A percentile compares a stretch with the other conserved stretches of the same genome.
Conservation (phyloP, 176 grass and related monocot species). For the Eleusine coracana region DNA sequence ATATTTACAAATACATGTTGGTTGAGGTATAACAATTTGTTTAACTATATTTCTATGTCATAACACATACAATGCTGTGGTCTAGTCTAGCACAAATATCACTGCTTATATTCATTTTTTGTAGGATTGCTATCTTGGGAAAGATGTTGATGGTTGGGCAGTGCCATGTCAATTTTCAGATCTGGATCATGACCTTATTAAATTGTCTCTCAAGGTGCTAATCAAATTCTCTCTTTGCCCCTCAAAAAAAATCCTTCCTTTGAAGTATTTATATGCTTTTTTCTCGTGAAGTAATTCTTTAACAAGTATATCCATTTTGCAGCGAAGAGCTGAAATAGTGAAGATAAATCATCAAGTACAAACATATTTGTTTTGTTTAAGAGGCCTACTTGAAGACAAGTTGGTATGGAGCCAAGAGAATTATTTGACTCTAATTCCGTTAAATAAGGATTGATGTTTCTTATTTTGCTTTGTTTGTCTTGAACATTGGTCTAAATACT, state of each 20-base stretch:
- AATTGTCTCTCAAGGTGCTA: constrained; percentile 33
- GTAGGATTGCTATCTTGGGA: not conserved
- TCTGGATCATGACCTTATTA: constrained; percentile 19
- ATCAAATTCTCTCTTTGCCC: not conserved
- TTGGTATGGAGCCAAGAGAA: not conserved
- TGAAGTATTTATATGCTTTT: not conserved
- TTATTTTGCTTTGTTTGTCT: not conserved
- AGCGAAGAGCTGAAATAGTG: constrained; percentile 24
- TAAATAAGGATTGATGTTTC: not conserved
- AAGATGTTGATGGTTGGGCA: constrained; percentile 11
- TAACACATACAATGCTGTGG: not conserved
- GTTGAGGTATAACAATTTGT: not conserved
- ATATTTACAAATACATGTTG: not conserved
- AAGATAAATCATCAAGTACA: not conserved
- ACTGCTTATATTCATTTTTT: not conserved
- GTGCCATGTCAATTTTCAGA: not conserved
- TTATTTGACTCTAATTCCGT: no score
- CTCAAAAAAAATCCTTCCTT: not conserved
- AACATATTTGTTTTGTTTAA: constrained; percentile 8
- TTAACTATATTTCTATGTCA: not conserved
- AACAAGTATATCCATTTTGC: not conserved
- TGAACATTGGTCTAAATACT: not conserved
- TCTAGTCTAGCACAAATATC: not conserved
- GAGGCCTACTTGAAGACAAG: not conserved
- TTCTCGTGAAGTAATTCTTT: not conserved